Evolutionary conservation across 2,329 filamentous ascomycete genomes (phyloP), one percentile per base, ranked within the genome.

Genomic region (Triangularia setosa): DNA sequence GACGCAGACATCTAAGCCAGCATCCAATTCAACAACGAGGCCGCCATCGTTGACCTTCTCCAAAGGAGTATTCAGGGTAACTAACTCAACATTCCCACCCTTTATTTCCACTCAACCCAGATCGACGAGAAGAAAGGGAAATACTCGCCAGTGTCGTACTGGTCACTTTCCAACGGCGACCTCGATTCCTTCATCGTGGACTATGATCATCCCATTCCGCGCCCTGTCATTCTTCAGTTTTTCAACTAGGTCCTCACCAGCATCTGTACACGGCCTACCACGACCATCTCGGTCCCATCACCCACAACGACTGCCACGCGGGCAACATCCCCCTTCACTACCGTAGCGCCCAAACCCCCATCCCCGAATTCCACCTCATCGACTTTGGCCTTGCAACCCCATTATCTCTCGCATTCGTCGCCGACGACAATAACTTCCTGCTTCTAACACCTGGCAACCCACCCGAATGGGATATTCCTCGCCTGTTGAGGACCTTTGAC

Each of bases 91-190:
- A n/a, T 60, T n/a, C 30, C 62, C n/a, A 16, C 5, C 2, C 24
- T 62, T 21, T 21, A 59, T 12, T 56, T 53, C n/a, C 24, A 56
- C n/a, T 23, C 52, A 4, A 30, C 23, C 57, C 52, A 35, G 7
- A 25, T 40, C 24, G 27, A 23, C 33, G 61, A 28, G 16, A 18
- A 21, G 18, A 25, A 33, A 11, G 18, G 21, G 4, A 40, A 60
- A 24, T 60, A 48, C 18, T 7, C 40, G 18, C 40, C 25, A 18
- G 62, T 64, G 24, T 66, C 62, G 8, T 57, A 59, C 62, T 66
- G 64, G 64, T 30, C 24, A 16, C 25, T 64, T n/a, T 62, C 58
- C 62, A 66, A 64, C 62, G 64, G 64, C 55, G 60, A 33, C n/a
- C 55, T 66, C 21, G 12, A 7, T 14, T n/a, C 14, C 30, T 64